Base-by-base conservation (phyloP, 2,329 filamentous ascomycete genomes). In the Claviceps monticola region DNA sequence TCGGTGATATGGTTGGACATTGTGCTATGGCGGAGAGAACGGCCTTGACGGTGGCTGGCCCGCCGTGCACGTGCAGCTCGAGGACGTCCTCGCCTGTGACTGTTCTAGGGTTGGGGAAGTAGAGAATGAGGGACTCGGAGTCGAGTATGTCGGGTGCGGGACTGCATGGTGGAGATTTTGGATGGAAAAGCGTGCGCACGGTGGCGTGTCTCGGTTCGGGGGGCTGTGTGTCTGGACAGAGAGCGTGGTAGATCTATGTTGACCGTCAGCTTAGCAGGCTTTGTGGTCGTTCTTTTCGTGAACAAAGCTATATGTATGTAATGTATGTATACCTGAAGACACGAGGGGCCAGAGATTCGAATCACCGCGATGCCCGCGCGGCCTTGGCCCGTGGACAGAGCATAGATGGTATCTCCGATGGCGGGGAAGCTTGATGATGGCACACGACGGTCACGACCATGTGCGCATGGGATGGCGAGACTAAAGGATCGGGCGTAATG, bases 21-120 rank as follows among this genome's bases (percentile, higher is more conserved):
- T 68, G 68, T 0, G 86, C 76, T 52, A 98, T 86, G 4, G 89
- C 88, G 23, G 78, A 71, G 2, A 98, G 74, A 0, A 96, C 86
- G 1, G 91, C 88, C 61, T 86, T 89, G 45, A 96, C 84, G 5
- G 93, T 89, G 2, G 93, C 93, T 2, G 83, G 77, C 0, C 93
- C 91, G 29, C 93, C 93, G 62, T 98, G 93, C n/a, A 96, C 78
- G 61, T 98, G 93, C 5, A 98, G 69, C 65, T 98, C 93, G 2
- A 98, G 76, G 1, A 97, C 75, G 62, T 96, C 88, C 64, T 97
- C 90, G 34, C 93, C 93, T 0, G 93, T 98, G 8, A 88, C 88
- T 0, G 89, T 95, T 48, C 79, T 78, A 0, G 91, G 90, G 0
- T 72, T 75, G 0, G 88, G 86, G 58, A 97, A 95, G 68, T 85